Conservation (phyloP, 169 alveolate genomes). For the Amoebophrya sp. region DNA sequence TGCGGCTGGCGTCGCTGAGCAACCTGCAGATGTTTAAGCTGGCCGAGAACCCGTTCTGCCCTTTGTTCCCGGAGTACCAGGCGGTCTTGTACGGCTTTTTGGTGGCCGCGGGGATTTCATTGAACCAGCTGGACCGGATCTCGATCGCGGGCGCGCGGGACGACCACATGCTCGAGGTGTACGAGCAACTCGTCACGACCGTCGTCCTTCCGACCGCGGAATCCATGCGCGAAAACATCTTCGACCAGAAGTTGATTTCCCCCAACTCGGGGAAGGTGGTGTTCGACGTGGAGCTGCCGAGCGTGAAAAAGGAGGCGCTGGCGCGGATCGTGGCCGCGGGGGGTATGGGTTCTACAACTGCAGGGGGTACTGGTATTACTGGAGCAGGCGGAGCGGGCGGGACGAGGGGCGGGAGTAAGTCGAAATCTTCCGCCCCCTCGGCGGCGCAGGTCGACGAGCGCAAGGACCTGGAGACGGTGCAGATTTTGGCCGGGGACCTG, state of each 20-base stretch:
- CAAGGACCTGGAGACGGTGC: not conserved
- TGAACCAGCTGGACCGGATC: not conserved
- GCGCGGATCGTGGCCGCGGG: too few species aligned
- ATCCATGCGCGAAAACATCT: not conserved
- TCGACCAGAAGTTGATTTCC: not conserved
- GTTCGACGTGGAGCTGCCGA: too few species aligned
- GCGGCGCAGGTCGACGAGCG: not conserved
- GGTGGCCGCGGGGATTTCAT: not conserved
- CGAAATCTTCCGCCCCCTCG: not conserved
- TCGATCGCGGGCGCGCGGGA: not conserved
- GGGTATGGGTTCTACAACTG: too few species aligned
- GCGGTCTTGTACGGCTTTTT: not conserved
- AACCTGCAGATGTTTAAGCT: not conserved
- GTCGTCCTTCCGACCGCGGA: not conserved
- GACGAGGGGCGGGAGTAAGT: not conserved
- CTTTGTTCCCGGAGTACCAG: not conserved
- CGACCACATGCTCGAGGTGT: not conserved
- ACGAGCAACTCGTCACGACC: not conserved
- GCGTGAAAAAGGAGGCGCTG: too few species aligned
- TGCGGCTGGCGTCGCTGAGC: not conserved
- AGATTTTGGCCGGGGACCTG: not conserved
- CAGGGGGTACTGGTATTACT: too few species aligned
- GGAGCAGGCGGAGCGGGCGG: not conserved
- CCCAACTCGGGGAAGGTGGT: not conserved
- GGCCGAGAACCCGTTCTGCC: not conserved